Evolutionary conservation across 1,284 basidiomycete species (phyloP).

Genomic region (Fomitopsis pinicola): DNA sequence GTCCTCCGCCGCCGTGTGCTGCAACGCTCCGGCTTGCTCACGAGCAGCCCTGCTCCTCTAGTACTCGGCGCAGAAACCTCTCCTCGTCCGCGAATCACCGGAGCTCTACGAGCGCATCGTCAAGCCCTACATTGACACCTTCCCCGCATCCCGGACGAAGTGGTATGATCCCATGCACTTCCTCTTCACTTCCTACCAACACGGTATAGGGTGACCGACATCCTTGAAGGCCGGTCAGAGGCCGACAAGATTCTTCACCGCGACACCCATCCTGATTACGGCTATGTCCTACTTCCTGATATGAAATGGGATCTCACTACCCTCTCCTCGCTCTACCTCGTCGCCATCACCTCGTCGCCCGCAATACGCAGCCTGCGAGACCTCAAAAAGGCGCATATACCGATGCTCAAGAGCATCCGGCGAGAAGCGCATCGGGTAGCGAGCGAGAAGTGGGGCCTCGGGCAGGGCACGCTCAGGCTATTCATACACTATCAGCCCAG

Average conservation of each 20-base stretch:
- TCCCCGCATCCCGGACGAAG: slow-evolving; percentile 72
- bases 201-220: slow-evolving; percentile 75
- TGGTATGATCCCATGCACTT: slow-evolving; percentile 49
- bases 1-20: not conserved
- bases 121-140: slow-evolving; percentile 72
- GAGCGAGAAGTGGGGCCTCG: slow-evolving; percentile 59
- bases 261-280: slow-evolving; percentile 45
- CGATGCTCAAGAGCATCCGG: slow-evolving; percentile 67
- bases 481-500: slow-evolving; percentile 96
- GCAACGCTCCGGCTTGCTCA: not conserved
- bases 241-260: slow-evolving; percentile 71
- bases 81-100: slow-evolving; percentile 81
- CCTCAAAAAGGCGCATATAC: slow-evolving; percentile 59
- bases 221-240: slow-evolving; percentile 80
- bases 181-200: not conserved
- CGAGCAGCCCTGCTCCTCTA: slow-evolving; percentile 25
- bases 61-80: slow-evolving; percentile 75
- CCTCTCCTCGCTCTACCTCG: slow-evolving; percentile 68
- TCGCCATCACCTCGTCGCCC: slow-evolving; percentile 60
- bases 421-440: slow-evolving; percentile 49
- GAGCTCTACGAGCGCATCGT: slow-evolving; percentile 68
- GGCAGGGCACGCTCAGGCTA: slow-evolving; percentile 61
- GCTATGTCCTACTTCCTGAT: slow-evolving; percentile 86
- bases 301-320: slow-evolving; percentile 91
- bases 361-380: slow-evolving; percentile 70